Percentiles rank a stretch among this genome's conserved stretches.
These are phyloP conservation scores for Puccinia horiana DNA, from an alignment of 1,284 basidiomycete genomes.

Conservation along the genomic window DNA sequence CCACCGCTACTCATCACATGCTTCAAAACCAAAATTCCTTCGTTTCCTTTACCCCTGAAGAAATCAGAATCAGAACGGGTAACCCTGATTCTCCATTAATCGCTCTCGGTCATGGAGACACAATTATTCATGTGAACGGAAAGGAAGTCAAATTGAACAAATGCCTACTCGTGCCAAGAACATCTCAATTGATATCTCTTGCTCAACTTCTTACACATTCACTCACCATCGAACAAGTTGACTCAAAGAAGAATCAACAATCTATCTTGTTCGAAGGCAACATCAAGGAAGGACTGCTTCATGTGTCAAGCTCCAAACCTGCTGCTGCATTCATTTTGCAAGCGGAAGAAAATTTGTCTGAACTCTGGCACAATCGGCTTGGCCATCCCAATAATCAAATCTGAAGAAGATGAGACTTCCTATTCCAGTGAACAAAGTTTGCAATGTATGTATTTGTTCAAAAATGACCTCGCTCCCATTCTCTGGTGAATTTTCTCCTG, in stretches of 20 bases:
- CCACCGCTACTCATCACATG: conserved; percentile 10
- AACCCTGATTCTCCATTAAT: not conserved
- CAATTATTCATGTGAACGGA: not conserved
- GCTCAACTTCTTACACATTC: not conserved
- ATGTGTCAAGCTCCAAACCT: not conserved
- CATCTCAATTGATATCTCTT: not conserved
- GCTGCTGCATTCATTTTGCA: not conserved
- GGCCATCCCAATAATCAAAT: not conserved
- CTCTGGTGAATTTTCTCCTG: not conserved
- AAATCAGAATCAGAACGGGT: not conserved
- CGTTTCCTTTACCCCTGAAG: not conserved
- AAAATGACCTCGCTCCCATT: not conserved
- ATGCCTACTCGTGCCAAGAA: not conserved
- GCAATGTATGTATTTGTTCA: not conserved
- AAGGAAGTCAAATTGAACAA: not conserved
- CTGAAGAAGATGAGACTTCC: not conserved
- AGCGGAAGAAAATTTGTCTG: not conserved
- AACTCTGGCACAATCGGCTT: not conserved
- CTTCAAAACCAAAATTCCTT: not conserved
- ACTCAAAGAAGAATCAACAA: too few relatives aligned
- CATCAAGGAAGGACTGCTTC: not conserved
- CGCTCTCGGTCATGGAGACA: not conserved
- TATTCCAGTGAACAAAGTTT: not conserved
- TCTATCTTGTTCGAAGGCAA: not conserved
- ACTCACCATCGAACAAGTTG: not conserved